A percentile compares a stretch with the other conserved stretches of the same genome.
Conservation (phyloP, 108 stramenopile species). For the Chaetoceros tenuissimus region DNA sequence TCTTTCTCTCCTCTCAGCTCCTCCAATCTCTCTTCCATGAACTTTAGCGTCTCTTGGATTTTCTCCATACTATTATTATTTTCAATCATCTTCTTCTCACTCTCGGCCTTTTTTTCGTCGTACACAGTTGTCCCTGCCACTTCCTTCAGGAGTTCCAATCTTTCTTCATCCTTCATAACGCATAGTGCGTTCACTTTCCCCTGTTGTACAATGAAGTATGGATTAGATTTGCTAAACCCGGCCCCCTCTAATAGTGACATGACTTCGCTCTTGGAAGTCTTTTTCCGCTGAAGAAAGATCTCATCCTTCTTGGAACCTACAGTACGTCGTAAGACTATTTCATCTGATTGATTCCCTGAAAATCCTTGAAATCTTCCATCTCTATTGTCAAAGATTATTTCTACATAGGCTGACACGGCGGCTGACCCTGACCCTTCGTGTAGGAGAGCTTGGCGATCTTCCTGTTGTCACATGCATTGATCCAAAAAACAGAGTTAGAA, state of each 20-base stretch:
- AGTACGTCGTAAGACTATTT: conserved; percentile 95
- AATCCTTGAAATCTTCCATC: conserved; percentile 69
- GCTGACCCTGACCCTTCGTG: conserved; percentile 88
- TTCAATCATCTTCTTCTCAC: conserved; percentile 88
- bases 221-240: conserved; percentile 96
- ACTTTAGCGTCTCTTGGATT: conserved; percentile 80
- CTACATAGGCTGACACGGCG: conserved; percentile 93
- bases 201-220: conserved; percentile 99
- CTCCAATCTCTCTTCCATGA: conserved; percentile 82
- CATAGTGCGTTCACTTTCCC: conserved; percentile 96
- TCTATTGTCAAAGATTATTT: conserved; percentile 98
- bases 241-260: conserved; percentile 91
- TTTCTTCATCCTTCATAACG: conserved; percentile 90
- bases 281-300: conserved; percentile 96
- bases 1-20: conserved; percentile 96
- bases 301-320: conserved; percentile 99
- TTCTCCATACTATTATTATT: conserved; percentile 78
- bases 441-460: conserved; percentile 83
- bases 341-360: conserved; percentile 82
- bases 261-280: conserved; percentile 89
- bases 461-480: conserved; percentile 24
- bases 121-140: conserved; percentile 96
- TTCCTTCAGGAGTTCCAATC: conserved; percentile 90
- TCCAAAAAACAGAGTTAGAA: not conserved
- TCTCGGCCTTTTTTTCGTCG: conserved; percentile 94